Evolutionary conservation across 2,329 filamentous ascomycete species (phyloP), one percentile per base, ranked within the genome.

Genomic region (Aulographum hederae): DNA sequence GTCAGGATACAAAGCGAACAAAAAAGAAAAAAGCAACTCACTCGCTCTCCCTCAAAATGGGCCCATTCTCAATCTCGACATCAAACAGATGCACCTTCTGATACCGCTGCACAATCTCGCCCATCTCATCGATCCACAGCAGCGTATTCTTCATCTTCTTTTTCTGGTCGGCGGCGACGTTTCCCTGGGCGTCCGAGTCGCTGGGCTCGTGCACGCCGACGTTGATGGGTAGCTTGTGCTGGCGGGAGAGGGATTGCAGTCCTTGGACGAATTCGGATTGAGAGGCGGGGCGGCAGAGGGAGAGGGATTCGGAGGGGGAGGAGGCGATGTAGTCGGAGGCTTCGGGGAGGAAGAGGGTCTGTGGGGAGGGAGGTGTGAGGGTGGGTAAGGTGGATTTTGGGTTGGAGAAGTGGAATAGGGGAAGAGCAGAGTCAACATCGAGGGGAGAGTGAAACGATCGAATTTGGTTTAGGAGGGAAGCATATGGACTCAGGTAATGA

Each of bases 31-130:
- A n/a, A n/a, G n/a, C n/a, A n/a, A 46, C 53, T 34, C 39, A 59
- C 54, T 61, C 55, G 46, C 68, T 74, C 47, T 80, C 75, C 41
- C 64, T 69, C 39, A 78, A 49, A 0, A 60, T 51, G 0, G 72
- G 70, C 0, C 69, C 69, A 16, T 57, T 56, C 33, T 63, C 55
- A 35, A 72, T 66, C 26, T 64, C 63, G 36, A 73, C 66, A 50
- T 94, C 82, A 54, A 95, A 94, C 11, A 94, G 65, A 50, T 94
- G 85, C 19, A 93, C 58, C 52, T 95, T 95, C 51, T 92, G 78
- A 55, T 94, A 94, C 14, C 63, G 57, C 11, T 73, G 62, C 1
- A 55, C 52, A 18, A 79, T 70, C 4, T 60, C 46, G 1, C 75
- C 75, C 0, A 57, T 43, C 26, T 65, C 61, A 42, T 72, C 56